Base-by-base conservation (phyloP, 2,329 filamentous ascomycete species). In the Penicillium sp. region DNA sequence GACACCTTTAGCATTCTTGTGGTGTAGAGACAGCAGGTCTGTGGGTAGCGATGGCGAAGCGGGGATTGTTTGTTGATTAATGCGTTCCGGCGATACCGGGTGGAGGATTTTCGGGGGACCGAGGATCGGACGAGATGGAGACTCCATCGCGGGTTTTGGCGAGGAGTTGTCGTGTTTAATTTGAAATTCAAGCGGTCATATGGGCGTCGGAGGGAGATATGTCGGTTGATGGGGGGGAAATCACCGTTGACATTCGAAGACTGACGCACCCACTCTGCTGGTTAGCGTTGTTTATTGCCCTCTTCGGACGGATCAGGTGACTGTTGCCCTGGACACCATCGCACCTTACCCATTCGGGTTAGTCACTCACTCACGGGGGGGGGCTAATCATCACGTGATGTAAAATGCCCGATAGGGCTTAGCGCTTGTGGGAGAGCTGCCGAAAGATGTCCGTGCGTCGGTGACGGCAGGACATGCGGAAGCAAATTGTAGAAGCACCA, bases 11-110 rank as follows among this genome's bases (percentile, higher is more conserved):
- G 70, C 66, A 28, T 70, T 73, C 56, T 76, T 78, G 47, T 73
- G 73, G 25, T 77, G 75, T 1, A 74, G 63, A 6, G 69, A 71
- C 8, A 74, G 62, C 1, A 76, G 63, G 17, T 80, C 75, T 2
- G 73, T 63, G 2, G 73, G 69, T 34, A 76, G 56, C 5, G 76
- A 76, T 8, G 78, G 78, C 1, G 79, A 80, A 17, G 68, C 70
- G 39, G 73, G 73, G 45, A 78, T 67, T 42, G 68, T 72, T 70
- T 80, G 78, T 70, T 81, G 78, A 64, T 82, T 82, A 62, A 81
- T 78, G 47, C 79, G 78, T 62, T 81, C 78, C 25, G 79, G 78
- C n/a, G 80, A 81, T 5, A 81, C 62, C 54, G 78, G 78, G 57
- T 77, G 73, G 38, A 82, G 73, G 39, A 70, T 73, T 57, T 73